These are phyloP conservation scores for Theileria equi DNA, from an alignment of 169 alveolate species.

Conservation along the genomic window DNA sequence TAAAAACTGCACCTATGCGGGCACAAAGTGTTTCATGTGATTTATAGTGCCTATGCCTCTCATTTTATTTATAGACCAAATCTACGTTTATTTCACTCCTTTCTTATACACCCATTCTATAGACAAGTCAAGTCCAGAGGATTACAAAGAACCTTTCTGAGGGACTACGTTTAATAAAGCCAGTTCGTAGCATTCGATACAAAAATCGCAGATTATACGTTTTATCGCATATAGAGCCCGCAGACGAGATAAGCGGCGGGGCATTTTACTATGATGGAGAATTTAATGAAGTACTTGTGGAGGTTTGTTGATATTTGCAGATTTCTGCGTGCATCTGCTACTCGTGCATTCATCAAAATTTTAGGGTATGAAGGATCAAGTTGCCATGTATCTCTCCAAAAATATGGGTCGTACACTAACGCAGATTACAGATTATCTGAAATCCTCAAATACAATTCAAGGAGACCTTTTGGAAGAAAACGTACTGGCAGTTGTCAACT, in stretches of 20 bases:
- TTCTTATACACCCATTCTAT: conserved; percentile 8
- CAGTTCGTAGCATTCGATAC: conserved; percentile 85
- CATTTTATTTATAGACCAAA: too few relatives aligned
- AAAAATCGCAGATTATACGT: conserved; percentile 87
- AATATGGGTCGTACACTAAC: conserved; percentile 63
- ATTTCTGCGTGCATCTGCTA: conserved; percentile 41
- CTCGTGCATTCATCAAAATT: too few relatives aligned
- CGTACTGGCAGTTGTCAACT: conserved; percentile 38
- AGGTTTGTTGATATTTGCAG: conserved; percentile 57
- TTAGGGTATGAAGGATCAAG: conserved; percentile 58
- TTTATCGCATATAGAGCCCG: conserved; percentile 83
- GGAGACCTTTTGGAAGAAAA: conserved; percentile 61
- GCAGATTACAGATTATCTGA: conserved; percentile 64
- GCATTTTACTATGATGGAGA: conserved; percentile 88
- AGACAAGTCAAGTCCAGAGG: conserved; percentile 85
- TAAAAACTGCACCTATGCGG: neutral
- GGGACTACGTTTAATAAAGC: conserved; percentile 79
- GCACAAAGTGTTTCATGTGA: neutral
- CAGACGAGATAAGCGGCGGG: conserved; percentile 87
- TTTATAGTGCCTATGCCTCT: neutral
- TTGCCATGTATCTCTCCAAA: conserved; percentile 56
- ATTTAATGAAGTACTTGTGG: conserved; percentile 85
- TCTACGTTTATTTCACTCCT: too few relatives aligned
- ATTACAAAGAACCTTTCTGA: conserved; percentile 83
- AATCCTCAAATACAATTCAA: conserved; percentile 39